phyloP scores from a whole-genome alignment of 306 rosid genomes.

The Cucurbita argyrosperma region DNA sequence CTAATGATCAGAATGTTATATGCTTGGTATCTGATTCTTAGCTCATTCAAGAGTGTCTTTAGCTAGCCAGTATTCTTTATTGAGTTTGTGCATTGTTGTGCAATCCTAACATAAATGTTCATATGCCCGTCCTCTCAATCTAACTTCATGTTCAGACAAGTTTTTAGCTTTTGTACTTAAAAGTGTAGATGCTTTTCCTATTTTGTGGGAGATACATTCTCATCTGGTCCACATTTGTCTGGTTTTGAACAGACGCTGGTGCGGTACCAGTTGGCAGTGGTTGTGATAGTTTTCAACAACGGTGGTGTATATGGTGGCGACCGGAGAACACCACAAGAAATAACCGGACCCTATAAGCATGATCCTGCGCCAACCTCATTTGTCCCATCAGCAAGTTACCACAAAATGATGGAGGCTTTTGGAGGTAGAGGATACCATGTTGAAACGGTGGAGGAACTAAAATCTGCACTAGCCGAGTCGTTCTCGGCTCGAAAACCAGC shows the following conservation, averaged over 20 bases:
- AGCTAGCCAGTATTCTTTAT: too few relatives aligned
- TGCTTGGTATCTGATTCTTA: background rate
- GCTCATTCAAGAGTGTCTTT: background rate
- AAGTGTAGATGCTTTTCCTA: background rate
- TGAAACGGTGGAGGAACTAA: conserved; percentile 67
- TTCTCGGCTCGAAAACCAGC: conserved; percentile 72
- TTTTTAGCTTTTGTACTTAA: background rate
- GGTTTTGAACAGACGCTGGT: conserved; percentile 62
- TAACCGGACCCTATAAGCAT: conserved; percentile 63
- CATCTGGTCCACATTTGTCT: background rate
- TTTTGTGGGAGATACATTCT: background rate
- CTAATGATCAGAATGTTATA: background rate
- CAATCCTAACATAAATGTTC: background rate
- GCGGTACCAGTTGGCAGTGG: conserved; percentile 77
- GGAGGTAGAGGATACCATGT: conserved; percentile 90
- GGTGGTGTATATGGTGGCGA: conserved; percentile 76
- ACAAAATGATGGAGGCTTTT: conserved; percentile 77
- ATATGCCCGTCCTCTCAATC: background rate
- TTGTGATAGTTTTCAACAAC: conserved; percentile 88
- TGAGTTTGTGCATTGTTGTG: too few relatives aligned
- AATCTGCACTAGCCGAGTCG: conserved; percentile 60
- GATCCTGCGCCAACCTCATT: conserved; percentile 96
- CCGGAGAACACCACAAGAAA: conserved; percentile 53
- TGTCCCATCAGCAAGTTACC: conserved; percentile 67
- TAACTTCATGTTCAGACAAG: background rate